phyloP scores from a whole-genome alignment of 2,329 filamentous ascomycete species.

The Chaetomium strumarium region DNA sequence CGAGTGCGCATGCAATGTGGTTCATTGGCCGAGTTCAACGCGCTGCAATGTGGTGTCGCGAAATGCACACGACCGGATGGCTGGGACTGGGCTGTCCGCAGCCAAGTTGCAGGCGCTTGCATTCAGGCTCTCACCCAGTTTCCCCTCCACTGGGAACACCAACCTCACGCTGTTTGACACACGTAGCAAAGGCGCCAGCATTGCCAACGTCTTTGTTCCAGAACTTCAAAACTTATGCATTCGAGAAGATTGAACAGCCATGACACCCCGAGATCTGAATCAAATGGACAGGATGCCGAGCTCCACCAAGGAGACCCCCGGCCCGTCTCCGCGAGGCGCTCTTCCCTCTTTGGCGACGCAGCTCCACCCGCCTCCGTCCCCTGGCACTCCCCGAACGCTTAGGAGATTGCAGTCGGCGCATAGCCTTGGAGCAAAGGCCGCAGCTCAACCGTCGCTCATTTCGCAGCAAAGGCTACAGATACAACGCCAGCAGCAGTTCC shows the following conservation, averaged over 20 bases:
- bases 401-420: constrained; percentile 73
- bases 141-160: constrained; percentile 6
- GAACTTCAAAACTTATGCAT: neutral
- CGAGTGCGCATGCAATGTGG: neutral
- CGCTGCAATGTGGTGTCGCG: constrained; percentile 17
- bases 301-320: constrained; percentile 15
- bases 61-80: constrained; percentile 18
- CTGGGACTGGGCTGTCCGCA: neutral
- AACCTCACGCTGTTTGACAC: neutral
- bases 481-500: constrained; percentile 31
- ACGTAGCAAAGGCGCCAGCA: neutral
- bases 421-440: constrained; percentile 52
- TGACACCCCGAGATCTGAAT: constrained; percentile 18
- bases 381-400: constrained; percentile 60
- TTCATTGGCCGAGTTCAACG: constrained; percentile 12
- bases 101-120: constrained; percentile 1
- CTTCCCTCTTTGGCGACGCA: constrained; percentile 33
- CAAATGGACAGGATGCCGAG: constrained; percentile 16
- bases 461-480: constrained; percentile 51
- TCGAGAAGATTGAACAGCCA: neutral
- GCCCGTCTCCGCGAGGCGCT: constrained; percentile 10
- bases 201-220: neutral
- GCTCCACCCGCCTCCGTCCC: constrained; percentile 52
- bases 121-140: constrained; percentile 1
- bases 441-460: constrained; percentile 50